Evolutionary conservation across 2,329 filamentous ascomycete genomes (phyloP), one percentile per base, ranked within the genome.

Genomic region (Cadophora sp.): DNA sequence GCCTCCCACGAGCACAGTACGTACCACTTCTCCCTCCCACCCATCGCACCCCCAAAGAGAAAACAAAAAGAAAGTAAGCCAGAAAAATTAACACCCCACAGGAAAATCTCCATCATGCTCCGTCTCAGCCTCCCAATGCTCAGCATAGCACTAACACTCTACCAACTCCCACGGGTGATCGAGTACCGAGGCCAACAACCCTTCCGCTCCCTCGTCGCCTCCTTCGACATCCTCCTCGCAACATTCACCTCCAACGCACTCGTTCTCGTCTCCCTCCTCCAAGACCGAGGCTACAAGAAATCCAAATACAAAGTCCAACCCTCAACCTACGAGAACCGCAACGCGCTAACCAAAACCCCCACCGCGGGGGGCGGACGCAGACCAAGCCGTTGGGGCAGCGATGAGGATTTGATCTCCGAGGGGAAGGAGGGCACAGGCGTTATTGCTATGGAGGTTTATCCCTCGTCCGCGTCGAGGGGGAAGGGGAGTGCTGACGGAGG

Each of bases 251-350:
- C 95, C n/a, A 99, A 98, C 76, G 89, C 91, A 8, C 85, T 97
- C 22, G 92, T 97, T 0, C 87, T 98, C 11, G 93, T 94, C 16
- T 97, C 94, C 0, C 97, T 98, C 73, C 88, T 97, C 36, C 88
- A 94, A 16, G 95, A 97, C 76, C 88, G 92, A 61, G 96, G 95
- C 30, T 83, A 93, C 62, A 98, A 98, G 83, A 97, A 96, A 79
- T 84, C 85, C 61, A 96, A 94, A 76, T 97, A 92, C 80, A 89
- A 71, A 50, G 41, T 30, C 48, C 47, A 41, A 13, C 50, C 67
- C 18, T 14, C 47, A 50, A 83, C 85, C 50, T 56, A 39, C 43
- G 51, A 53, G 24, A 41, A 43, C 39, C 61, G 65, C 30, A n/a
- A 66, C 0, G 79, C 88, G 53, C 41, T 60, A 8, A 33, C 36